Evolutionary conservation across 208 protist genomes (phyloP).

Genomic region (Polymyxa betae): DNA sequence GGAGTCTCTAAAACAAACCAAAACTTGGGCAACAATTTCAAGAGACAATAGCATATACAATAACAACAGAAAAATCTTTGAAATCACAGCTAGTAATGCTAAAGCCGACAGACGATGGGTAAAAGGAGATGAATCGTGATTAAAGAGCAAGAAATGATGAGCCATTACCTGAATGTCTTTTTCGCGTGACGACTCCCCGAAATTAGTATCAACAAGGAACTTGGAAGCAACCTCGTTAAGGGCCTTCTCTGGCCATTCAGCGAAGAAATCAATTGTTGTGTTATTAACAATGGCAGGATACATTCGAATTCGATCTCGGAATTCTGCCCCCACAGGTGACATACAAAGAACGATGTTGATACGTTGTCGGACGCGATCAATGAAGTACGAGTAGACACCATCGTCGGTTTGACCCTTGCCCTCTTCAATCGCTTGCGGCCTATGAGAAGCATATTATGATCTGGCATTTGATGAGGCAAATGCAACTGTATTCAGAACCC

Average conservation of each 20-base stretch:
- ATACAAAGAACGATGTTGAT: slow-evolving; percentile 95
- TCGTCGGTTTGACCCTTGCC: slow-evolving; percentile 79
- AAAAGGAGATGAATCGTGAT: not conserved
- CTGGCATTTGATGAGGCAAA: no score
- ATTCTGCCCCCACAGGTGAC: slow-evolving; percentile 91
- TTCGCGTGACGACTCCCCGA: slow-evolving; percentile 52
- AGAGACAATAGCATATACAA: no score
- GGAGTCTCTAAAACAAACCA: no score
- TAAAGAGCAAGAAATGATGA: not conserved
- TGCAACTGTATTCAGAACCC: no score
- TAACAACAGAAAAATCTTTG: no score
- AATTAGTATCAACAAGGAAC: slow-evolving; percentile 82
- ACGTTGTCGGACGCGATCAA: slow-evolving; percentile 88
- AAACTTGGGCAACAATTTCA: no score
- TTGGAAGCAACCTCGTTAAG: slow-evolving; percentile 88
- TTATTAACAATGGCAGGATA: slow-evolving; percentile 96
- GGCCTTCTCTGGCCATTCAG: slow-evolving; percentile 94
- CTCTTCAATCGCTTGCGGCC: not conserved
- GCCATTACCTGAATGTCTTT: not conserved
- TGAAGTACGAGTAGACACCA: slow-evolving; percentile 92
- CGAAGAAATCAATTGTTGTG: slow-evolving; percentile 98
- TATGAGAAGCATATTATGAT: no score
- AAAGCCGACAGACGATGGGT: no score
- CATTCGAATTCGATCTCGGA: slow-evolving; percentile 92
- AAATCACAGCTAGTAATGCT: no score